Base-by-base conservation (phyloP, 352 stramenopile species). In the Phytophthora quininea region DNA sequence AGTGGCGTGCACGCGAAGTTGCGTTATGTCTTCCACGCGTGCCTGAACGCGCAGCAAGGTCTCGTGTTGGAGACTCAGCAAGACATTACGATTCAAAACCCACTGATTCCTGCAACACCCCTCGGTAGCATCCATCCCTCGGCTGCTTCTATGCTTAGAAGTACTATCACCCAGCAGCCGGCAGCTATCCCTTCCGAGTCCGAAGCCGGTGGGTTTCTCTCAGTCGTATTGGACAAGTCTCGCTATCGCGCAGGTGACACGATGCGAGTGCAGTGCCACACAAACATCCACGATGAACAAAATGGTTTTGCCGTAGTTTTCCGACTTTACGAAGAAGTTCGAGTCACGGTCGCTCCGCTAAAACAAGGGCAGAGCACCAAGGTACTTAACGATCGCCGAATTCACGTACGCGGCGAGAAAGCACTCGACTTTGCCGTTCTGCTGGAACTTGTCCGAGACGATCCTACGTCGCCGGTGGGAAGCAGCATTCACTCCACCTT, bases 1-100 rank as follows among this genome's bases (percentile, higher is more conserved):
- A 57, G 61, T 27, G 12, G 43, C 27, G 55, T 70, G 8, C 54
- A 56, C 7, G 46, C 55, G 24, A 38, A 69, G 43, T 45, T 74
- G 0, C 6, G 30, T 11, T 74, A 66, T 43, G 42, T 58, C 11
- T 68, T 68, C 35, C 35, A 53, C 42, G 53, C 54, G 35, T 37
- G 35, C 10, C 56, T 68, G 3, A 57, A 62, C 35, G 54, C 61
- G 2, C 51, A 58, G 29, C 33, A 68, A 9, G 53, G 46, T 38
- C 30, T 68, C 3, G 29, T 63, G 27, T 7, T 68, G 31, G 53
- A 63, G 37, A 30, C 47, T 4, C 46, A 58, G 12, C 53, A 47
- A 14, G 53, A 62, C 11, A 40, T 68, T 30, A 30, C 63, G n/a
- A 57, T 68, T 42, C 27, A 58, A 38, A 37, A 58, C 12, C 33